phyloP scores from a whole-genome alignment of 73 alveolate genomes.

The Blepharisma japonicum region DNA sequence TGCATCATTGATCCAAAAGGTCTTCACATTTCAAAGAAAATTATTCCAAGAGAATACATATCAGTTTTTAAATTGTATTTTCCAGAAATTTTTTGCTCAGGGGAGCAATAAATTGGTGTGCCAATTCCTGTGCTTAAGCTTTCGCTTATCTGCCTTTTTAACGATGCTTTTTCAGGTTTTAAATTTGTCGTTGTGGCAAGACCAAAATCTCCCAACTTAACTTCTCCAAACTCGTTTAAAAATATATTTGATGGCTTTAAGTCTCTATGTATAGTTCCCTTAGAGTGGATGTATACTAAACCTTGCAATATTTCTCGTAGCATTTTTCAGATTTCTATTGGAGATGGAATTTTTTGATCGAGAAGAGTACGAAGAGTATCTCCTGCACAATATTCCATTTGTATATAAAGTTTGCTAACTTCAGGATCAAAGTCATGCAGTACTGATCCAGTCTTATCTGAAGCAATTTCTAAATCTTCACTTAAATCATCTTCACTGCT shows the following conservation, averaged over 20 bases:
- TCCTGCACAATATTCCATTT: slow-evolving; percentile 62
- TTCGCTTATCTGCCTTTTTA: not conserved
- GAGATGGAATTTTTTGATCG: slow-evolving; percentile 33
- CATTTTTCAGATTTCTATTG: slow-evolving; percentile 30
- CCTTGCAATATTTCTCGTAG: slow-evolving; percentile 87
- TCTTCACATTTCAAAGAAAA: slow-evolving; percentile 60
- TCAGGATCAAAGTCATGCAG: not conserved
- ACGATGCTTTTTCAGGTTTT: not conserved
- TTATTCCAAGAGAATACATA: slow-evolving; percentile 62
- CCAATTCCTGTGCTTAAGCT: slow-evolving; percentile 48
- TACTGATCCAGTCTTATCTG: not conserved
- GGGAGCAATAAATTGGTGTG: slow-evolving; percentile 56
- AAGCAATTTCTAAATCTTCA: not conserved
- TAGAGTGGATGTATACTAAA: slow-evolving; percentile 73
- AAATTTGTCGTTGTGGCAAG: slow-evolving; percentile 66
- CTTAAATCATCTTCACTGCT: not conserved
- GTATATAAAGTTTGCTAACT: slow-evolving; percentile 30
- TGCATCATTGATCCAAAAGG: slow-evolving; percentile 58
- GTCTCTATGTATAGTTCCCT: slow-evolving; percentile 87
- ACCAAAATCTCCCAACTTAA: slow-evolving; percentile 95
- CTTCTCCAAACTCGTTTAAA: slow-evolving; percentile 67
- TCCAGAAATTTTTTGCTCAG: slow-evolving; percentile 45
- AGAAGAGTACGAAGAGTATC: slow-evolving; percentile 40
- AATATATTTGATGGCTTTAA: slow-evolving; percentile 93
- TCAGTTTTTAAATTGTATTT: slow-evolving; percentile 54